phyloP scores from a whole-genome alignment of 345 rosid species.

The Eucalyptus tenuipes region DNA sequence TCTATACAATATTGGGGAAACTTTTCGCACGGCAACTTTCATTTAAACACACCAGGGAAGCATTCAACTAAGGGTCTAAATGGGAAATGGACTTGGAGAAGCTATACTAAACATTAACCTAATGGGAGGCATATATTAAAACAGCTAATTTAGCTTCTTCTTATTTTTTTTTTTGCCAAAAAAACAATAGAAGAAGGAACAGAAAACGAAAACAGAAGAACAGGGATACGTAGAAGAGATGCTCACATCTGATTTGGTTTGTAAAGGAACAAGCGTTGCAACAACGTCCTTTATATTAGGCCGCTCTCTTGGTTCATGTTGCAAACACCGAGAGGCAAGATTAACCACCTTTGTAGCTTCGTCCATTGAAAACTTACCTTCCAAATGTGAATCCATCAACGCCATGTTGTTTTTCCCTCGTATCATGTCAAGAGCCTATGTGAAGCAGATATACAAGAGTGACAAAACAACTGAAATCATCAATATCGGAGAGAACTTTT shows the following conservation, averaged over 20 bases:
- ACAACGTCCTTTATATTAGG: conserved; percentile 77
- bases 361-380: conserved; percentile 81
- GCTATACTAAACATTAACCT: neutral
- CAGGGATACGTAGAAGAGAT: neutral
- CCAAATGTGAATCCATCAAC: conserved; percentile 92
- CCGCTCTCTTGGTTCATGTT: conserved; percentile 91
- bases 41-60: neutral
- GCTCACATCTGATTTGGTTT: conserved; percentile 75
- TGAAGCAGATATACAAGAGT: neutral
- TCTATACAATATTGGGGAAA: neutral
- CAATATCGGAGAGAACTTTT: neutral
- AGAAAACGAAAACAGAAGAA: neutral
- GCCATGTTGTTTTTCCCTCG: conserved; percentile 55
- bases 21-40: neutral
- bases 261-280: conserved; percentile 62
- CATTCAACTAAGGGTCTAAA: neutral
- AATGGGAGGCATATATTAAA: neutral
- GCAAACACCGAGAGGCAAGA: conserved; percentile 83
- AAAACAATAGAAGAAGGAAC: no score
- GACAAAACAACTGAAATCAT: neutral
- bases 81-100: neutral
- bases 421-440: conserved; percentile 96
- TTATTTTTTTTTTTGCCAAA: no score
- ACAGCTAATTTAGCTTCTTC: neutral
- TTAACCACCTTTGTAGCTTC: conserved; percentile 75